Evolutionary conservation across 129 eudicot species (phyloP), one percentile per base, ranked within the genome.

Genomic region (Apium graveolens): DNA sequence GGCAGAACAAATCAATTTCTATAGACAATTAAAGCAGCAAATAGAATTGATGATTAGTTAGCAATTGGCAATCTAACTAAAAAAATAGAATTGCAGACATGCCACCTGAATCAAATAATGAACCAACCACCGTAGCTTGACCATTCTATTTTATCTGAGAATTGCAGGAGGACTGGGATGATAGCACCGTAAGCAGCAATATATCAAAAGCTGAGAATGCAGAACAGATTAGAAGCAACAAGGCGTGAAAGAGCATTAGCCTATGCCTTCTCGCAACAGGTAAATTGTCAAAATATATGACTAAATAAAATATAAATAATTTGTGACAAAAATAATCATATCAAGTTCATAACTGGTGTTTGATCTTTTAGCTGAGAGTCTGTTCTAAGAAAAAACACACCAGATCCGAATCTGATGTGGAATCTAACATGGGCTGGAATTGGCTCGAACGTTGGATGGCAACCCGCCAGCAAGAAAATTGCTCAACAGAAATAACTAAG

Each of bases 391-490:
- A 90, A 85, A 88, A 86, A 78, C 92, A 84, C 41, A 81, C 42
- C 73, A 90, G 55, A 87, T 75, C 84, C n/a, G 85, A 88, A 87
- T 75, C 84, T 17, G 85, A 88, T 5, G 68, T 84, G 7, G 96
- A 92, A 75, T 60, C 90, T 10, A 88, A 87, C 84, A 78, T 83
- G 87, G 88, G 97, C 38, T 90, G 93, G 96, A 92, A 86, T 84
- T 93, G 96, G 98, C 87, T 93, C 14, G 98, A 93, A 80, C 86
- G 98, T 75, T 93, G 98, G 98, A 93, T 93, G 98, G 98, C 96
- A 13, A 91, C 98, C 35, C 91, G 96, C 34, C 88, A 85, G 71
- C 90, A 88, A 27, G 96, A 93, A 46, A 87, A 77, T 49, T 79
- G 86, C 26, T 81, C 82, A 11, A 82, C 80, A 14, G 90, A 88